phyloP scores from a whole-genome alignment of 1,284 basidiomycete species.

The Irpex sp. region DNA sequence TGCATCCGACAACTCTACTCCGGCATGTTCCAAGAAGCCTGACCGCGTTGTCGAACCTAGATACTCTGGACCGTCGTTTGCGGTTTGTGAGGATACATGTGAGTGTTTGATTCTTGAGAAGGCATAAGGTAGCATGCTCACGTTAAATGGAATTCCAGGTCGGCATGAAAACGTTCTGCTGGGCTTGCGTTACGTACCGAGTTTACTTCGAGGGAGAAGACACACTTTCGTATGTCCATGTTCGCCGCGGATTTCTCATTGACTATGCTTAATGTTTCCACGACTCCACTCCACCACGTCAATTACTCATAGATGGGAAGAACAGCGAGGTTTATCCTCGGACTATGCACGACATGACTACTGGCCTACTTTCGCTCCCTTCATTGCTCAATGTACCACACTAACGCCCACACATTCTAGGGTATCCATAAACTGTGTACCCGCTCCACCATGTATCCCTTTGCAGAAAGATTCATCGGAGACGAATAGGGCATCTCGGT shows the following conservation, averaged over 20 bases:
- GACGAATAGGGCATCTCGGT: conserved; percentile 4
- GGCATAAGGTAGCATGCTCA: not conserved
- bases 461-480: not conserved
- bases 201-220: not conserved
- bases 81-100: not conserved
- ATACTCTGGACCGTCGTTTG: not conserved
- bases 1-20: too few relatives aligned
- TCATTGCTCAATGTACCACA: not conserved
- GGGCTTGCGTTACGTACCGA: not conserved
- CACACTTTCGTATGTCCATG: not conserved
- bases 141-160: not conserved
- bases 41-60: not conserved
- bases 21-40: too few relatives aligned
- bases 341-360: not conserved
- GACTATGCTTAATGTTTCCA: not conserved
- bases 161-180: not conserved
- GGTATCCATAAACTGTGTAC: not conserved
- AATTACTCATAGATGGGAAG: not conserved
- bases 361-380: not conserved
- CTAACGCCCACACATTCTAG: not conserved
- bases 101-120: not conserved
- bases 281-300: not conserved
- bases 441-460: not conserved
- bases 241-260: not conserved
- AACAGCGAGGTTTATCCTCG: not conserved